Conservation (phyloP, 2,329 filamentous ascomycete genomes). For the Thielaviopsis ethacetica region DNA sequence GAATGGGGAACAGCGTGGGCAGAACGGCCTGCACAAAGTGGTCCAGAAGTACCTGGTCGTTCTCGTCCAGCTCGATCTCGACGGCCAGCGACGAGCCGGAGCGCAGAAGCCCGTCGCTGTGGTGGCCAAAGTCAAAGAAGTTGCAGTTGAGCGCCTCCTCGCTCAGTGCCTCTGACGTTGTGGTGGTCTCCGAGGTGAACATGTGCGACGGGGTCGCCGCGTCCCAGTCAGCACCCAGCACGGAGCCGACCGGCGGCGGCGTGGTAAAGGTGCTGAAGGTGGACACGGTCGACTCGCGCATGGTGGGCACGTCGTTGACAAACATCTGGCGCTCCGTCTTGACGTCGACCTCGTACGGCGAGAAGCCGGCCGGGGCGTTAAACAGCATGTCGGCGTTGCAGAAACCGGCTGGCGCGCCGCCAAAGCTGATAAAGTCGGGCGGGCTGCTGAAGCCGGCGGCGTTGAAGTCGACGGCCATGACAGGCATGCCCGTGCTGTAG, state of each 20-base stretch:
- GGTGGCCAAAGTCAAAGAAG: conserved; percentile 65
- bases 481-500: conserved; percentile 31
- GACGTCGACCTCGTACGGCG: conserved; percentile 86
- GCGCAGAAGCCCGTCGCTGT: conserved; percentile 51
- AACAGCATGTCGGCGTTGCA: conserved; percentile 22
- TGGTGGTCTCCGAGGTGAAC: conserved; percentile 2
- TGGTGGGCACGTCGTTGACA: conserved; percentile 74
- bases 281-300: conserved; percentile 73
- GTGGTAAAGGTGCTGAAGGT: conserved; percentile 85
- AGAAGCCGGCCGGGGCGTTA: conserved; percentile 31
- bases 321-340: conserved; percentile 92
- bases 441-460: conserved; percentile 39
- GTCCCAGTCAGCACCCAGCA: conserved; percentile 55
- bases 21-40: conserved; percentile 84
- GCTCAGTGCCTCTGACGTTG: not conserved
- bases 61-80: conserved; percentile 73
- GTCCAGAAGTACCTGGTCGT: conserved; percentile 71
- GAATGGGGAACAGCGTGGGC: conserved; percentile 77
- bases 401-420: conserved; percentile 30
- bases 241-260: conserved; percentile 53
- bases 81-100: conserved; percentile 43
- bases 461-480: conserved; percentile 34
- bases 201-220: conserved; percentile 28
- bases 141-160: conserved; percentile 23
- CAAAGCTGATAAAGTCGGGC: conserved; percentile 37